A percentile compares a stretch with the other conserved stretches of the same genome.
phyloP scores from a whole-genome alignment of 1,284 basidiomycete genomes.

The Moniliophthora roreri region DNA sequence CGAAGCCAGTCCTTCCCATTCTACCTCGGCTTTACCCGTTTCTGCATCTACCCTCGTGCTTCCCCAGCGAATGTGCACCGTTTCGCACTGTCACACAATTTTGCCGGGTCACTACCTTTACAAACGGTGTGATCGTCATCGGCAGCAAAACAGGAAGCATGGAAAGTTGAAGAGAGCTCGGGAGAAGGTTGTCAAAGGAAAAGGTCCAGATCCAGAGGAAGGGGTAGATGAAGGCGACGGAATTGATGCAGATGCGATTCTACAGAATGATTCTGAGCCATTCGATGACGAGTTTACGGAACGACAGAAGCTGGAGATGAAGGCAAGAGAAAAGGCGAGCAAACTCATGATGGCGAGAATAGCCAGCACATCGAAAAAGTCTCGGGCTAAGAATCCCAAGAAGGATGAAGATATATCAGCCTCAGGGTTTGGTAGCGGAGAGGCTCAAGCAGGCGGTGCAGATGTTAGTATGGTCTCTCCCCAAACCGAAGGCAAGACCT shows the following conservation, averaged over 20 bases:
- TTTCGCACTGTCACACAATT: slow-evolving; percentile 55
- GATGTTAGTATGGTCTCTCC: neutral
- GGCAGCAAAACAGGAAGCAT: slow-evolving; percentile 53
- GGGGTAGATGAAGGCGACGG: neutral
- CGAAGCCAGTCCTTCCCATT: no score
- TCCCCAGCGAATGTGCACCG: slow-evolving; percentile 51
- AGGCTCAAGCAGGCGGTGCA: neutral
- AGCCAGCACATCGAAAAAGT: neutral
- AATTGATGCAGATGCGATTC: neutral
- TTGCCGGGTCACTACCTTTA: slow-evolving; percentile 46
- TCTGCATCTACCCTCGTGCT: slow-evolving; percentile 16
- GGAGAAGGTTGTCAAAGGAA: slow-evolving; percentile 41
- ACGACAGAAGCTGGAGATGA: slow-evolving; percentile 10
- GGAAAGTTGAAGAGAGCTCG: slow-evolving; percentile 50
- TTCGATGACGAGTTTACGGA: slow-evolving; percentile 3
- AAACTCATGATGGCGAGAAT: neutral
- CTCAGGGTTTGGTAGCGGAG: no score
- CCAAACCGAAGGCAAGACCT: no score
- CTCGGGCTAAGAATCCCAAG: neutral
- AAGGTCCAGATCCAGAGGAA: neutral
- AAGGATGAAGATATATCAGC: neutral
- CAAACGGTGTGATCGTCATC: slow-evolving; percentile 55
- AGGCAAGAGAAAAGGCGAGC: slow-evolving; percentile 7
- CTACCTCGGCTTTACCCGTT: neutral
- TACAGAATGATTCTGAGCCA: neutral